These are phyloP conservation scores for Cryptomeria japonica DNA, from an alignment of 75 land plant species.

Conservation along the genomic window DNA sequence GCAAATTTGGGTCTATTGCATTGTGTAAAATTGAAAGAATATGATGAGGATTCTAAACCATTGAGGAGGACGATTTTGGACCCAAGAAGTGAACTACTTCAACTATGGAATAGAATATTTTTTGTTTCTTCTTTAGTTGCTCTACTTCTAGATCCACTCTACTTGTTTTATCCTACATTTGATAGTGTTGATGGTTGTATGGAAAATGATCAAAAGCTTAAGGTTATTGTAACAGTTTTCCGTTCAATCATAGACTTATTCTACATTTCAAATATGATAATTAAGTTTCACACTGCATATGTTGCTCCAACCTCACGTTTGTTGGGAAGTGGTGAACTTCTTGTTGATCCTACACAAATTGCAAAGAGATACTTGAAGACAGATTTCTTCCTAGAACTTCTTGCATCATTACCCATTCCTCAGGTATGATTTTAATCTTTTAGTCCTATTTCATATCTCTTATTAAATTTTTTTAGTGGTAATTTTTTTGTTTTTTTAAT, in stretches of 20 bases:
- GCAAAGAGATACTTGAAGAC: constrained; percentile 52
- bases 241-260: constrained; percentile 55
- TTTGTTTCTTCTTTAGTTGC: constrained; percentile 67
- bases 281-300: constrained; percentile 78
- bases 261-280: constrained; percentile 48
- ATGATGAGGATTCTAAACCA: constrained; percentile 37
- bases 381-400: constrained; percentile 58
- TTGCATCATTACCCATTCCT: constrained; percentile 69
- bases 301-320: constrained; percentile 72
- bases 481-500: no score
- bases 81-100: constrained; percentile 55
- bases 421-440: constrained; percentile 37
- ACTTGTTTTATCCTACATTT: constrained; percentile 68
- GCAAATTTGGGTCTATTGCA: neutral
- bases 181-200: constrained; percentile 33
- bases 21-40: constrained; percentile 28
- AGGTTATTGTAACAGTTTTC: constrained; percentile 46
- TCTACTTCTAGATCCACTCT: constrained; percentile 78
- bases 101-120: constrained; percentile 76
- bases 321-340: constrained; percentile 81
- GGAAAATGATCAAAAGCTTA: constrained; percentile 18
- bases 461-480: neutral
- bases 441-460: neutral
- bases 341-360: constrained; percentile 57
- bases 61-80: constrained; percentile 56